Evolutionary conservation across 208 protist species (phyloP).

Genomic region (Acanthamoeba triangularis): DNA sequence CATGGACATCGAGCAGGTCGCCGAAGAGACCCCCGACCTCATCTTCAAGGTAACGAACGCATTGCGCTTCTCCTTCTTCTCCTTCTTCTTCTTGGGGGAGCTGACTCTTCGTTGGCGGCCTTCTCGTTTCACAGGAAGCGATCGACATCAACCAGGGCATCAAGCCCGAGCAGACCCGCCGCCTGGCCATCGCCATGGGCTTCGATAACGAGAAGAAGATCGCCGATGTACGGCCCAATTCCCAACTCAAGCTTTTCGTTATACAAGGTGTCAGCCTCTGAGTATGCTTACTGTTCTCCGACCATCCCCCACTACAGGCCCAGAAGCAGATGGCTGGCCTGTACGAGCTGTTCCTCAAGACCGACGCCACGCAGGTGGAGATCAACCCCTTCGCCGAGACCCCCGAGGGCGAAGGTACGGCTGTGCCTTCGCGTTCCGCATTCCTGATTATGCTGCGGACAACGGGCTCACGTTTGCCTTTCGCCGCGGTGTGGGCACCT

Average conservation of each 20-base stretch:
- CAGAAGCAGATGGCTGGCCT: constrained; percentile 96
- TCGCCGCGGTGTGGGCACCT: neutral
- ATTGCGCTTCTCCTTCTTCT: neutral
- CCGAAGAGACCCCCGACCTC: constrained; percentile 95
- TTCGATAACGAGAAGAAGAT: constrained; percentile 91
- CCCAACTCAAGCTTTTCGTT: too few species aligned
- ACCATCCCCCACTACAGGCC: constrained; percentile 86
- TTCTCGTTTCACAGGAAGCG: constrained; percentile 75
- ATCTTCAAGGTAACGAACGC: constrained; percentile 95
- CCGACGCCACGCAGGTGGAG: constrained; percentile 98
- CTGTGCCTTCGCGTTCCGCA: neutral
- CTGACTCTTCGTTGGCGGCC: neutral
- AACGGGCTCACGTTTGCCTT: neutral
- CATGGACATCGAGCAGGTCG: constrained; percentile 99
- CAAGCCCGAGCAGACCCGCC: constrained; percentile 92
- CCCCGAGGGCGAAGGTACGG: constrained; percentile 90
- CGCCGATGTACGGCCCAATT: neutral
- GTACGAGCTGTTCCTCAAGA: constrained; percentile 98
- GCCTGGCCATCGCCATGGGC: constrained; percentile 95
- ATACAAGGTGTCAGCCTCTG: too few species aligned
- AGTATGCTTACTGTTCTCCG: neutral
- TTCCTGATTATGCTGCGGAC: neutral
- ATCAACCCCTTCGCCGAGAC: constrained; percentile 99
- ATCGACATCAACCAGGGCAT: constrained; percentile 97
- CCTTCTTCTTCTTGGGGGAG: too few species aligned